Base-by-base conservation (phyloP, 352 stramenopile species). In the Globisporangium lucens region DNA sequence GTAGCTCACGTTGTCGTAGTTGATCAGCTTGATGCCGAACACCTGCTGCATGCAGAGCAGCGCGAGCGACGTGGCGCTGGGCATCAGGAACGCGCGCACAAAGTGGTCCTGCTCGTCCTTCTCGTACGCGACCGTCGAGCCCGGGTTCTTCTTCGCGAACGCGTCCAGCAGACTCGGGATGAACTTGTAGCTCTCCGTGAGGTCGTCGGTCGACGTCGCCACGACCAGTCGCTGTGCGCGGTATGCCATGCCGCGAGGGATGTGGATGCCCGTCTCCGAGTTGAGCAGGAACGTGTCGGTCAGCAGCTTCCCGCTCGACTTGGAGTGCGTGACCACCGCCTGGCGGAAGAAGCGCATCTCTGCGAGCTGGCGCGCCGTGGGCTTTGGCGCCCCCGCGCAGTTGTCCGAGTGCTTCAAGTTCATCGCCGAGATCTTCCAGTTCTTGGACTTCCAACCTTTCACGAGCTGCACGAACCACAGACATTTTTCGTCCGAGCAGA, bases 341-440 rank as follows among this genome's bases (percentile, higher is more conserved):
- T 94, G 85, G 20, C 83, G 80, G 68, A 94, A 94, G 61, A 91
- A 94, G 17, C 82, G 82, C 82, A 94, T 89, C 57, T 94, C 85
- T 0, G 85, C 85, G 35, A 94, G 75, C 70, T 94, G 85, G 1
- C 83, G 75, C n/a, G 85, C 82, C 0, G 85, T 91, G 10, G 85
- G 85, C 69, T 91, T 90, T 4, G 85, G 69, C 4, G 70, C 68
- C 10, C 85, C 85, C 0, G 68, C 76, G 74, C 85, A 94, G 12
- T 72, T 71, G 0, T 87, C 80, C 53, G 82, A 90, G 66, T 94
- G 86, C 64, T 86, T 85, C n/a, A 94, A 56, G 56, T 94, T 94
- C 86, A 92, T 94, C 17, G 82, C 77, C 46, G 86, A 92, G 72
- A 94, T 94, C 65, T 92, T 94, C 86, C 86, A 94, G 69, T 82